Evolutionary conservation across 768 basidiomycete species (phyloP).

Genomic region (Xanthoconium purpureum): DNA sequence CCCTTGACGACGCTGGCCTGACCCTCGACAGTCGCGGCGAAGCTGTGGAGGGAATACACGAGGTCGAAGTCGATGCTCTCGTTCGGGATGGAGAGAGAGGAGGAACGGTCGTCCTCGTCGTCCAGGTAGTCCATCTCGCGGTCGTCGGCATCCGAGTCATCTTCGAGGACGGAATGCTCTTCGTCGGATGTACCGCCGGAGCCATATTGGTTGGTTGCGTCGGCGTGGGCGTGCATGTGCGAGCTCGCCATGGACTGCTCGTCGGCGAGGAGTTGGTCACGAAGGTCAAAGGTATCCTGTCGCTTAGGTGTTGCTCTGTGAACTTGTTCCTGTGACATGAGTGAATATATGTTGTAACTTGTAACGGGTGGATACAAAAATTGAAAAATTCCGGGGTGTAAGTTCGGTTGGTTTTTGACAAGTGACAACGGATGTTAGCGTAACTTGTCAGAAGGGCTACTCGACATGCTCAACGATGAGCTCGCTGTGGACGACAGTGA

Average conservation of each 20-base stretch:
- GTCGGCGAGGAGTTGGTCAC: slow-evolving; percentile 56
- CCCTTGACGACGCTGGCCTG: slow-evolving; percentile 99
- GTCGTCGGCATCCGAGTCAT: slow-evolving; percentile 76
- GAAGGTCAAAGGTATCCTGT: slow-evolving; percentile 71
- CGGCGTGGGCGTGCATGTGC: slow-evolving; percentile 46
- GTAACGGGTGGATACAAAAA: background rate
- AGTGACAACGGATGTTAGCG: background rate
- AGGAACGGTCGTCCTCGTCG: slow-evolving; percentile 76
- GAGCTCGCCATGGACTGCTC: slow-evolving; percentile 48
- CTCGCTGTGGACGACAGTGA: slow-evolving; percentile 9
- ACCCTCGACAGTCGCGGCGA: slow-evolving; percentile 96
- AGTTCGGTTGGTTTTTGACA: background rate
- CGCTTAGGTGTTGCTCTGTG: slow-evolving; percentile 28
- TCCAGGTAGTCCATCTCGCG: slow-evolving; percentile 63
- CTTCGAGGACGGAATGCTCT: slow-evolving; percentile 79
- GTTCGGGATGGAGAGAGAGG: slow-evolving; percentile 82
- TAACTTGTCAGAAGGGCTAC: background rate
- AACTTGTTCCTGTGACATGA: slow-evolving; percentile 31
- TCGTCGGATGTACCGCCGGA: slow-evolving; percentile 57
- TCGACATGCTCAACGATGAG: slow-evolving; percentile 21
- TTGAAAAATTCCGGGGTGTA: background rate
- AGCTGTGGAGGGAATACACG: slow-evolving; percentile 92
- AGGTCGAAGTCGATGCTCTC: slow-evolving; percentile 92
- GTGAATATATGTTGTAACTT: slow-evolving; percentile 2
- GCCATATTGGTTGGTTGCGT: slow-evolving; percentile 39